These are phyloP conservation scores for Kuraishia piskuri DNA, from an alignment of 805 yeast genomes.

Conservation along the genomic window DNA sequence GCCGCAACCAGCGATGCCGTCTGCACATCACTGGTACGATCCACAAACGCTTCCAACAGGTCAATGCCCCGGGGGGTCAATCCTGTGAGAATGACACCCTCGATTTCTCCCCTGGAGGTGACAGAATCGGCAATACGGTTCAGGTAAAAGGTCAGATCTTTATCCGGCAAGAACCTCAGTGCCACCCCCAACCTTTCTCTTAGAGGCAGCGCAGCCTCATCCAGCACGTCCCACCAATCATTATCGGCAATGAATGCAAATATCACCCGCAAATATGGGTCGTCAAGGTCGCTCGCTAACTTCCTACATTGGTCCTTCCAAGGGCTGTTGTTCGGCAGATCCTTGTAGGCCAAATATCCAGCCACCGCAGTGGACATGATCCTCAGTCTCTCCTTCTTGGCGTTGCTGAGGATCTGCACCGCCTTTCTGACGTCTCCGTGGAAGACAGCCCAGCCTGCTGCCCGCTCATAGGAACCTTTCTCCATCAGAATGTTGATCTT, in stretches of 20 bases:
- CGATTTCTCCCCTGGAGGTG: constrained; percentile 73
- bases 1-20: constrained; percentile 79
- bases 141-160: constrained; percentile 66
- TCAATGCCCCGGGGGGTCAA: constrained; percentile 78
- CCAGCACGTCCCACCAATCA: constrained; percentile 94
- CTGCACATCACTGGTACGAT: constrained; percentile 84
- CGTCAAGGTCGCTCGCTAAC: constrained; percentile 79
- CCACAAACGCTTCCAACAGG: constrained; percentile 77
- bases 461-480: constrained; percentile 66
- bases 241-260: constrained; percentile 92
- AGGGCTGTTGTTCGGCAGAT: constrained; percentile 51
- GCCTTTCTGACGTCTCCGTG: constrained; percentile 83
- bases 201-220: constrained; percentile 80
- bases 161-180: constrained; percentile 71
- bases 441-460: constrained; percentile 97
- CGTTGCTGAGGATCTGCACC: constrained; percentile 65
- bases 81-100: constrained; percentile 89
- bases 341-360: constrained; percentile 68
- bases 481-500: constrained; percentile 48
- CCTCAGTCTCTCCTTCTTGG: constrained; percentile 60
- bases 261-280: constrained; percentile 84
- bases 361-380: constrained; percentile 92
- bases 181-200: constrained; percentile 90
- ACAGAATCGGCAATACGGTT: constrained; percentile 64
- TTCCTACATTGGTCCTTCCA: constrained; percentile 93